Evolutionary conservation across 495 filamentous ascomycete genomes (phyloP), one percentile per base, ranked within the genome.

Genomic region (Aspergillus avenaceus): DNA sequence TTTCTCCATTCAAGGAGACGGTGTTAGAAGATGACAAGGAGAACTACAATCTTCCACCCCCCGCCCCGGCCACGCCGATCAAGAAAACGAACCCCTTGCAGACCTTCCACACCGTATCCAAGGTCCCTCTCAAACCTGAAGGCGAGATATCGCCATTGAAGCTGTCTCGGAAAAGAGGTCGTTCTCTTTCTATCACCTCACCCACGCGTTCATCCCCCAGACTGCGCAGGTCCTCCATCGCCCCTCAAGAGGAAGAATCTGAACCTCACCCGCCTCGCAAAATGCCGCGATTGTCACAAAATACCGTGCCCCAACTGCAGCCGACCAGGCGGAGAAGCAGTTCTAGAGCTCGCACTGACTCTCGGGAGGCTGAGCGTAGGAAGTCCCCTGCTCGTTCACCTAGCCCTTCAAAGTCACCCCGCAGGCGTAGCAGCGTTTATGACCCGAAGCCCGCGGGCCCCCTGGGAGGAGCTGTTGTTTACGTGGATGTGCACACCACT

Each of bases 401-500:
- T 8, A 71, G 62, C 25, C 61, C 70, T 19, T 34, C 45, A 4
- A 72, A 71, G 41, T 59, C 61, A 11, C 55, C 67, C 29, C 62
- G 67, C 5, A 55, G 54, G 31, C 66, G 62, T 29, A 40, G 55
- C 8, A 45, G 47, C 5, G 45, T 56, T 2, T 48, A 61, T 41
- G 47, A 61, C 21, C 50, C 67, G 34, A 9, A 14, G 11, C 3
- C 14, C 16, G 12, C 34, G 4, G 34, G 34, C 18, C 61, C 63
- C 1, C 72, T 95, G 1, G 75, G 77, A 12, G 91, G 91, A 3
- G 87, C 85, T 11, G 80, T 91, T 2, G 86, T 93, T n/a, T 90
- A 82, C 64, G 89, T 96, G 8, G 92, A 98, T 69, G 90, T 97
- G n/a, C 85, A 91, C 59, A 93, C 89, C 3, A 86, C 80, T 27